Evolutionary conservation across 768 basidiomycete species (phyloP).

Genomic region (Macrolepiota dolichaula): DNA sequence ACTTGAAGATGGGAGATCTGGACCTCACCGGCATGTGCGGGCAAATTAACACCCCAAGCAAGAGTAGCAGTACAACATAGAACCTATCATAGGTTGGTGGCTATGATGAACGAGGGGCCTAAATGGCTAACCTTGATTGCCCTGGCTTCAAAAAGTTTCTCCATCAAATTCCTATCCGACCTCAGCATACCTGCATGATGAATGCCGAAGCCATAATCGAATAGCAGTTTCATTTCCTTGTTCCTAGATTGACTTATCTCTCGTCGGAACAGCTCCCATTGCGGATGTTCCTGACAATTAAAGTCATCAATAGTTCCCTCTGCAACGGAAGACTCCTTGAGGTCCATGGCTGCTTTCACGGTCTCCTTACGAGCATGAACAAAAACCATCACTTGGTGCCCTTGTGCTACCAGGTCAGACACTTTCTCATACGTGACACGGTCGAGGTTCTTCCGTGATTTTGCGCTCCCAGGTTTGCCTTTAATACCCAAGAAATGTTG

Average conservation of each 20-base stretch:
- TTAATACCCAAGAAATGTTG: conserved; percentile 95
- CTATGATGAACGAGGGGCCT: background rate
- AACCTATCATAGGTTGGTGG: conserved; percentile 56
- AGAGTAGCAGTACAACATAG: conserved; percentile 97
- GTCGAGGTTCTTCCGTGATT: conserved; percentile 84
- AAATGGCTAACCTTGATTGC: conserved; percentile 75
- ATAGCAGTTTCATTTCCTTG: conserved; percentile 95
- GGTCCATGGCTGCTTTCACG: conserved; percentile 80
- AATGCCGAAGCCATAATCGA: conserved; percentile 91
- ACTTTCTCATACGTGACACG: conserved; percentile 89
- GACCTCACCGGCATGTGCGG: conserved; percentile 84
- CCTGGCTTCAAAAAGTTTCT: conserved; percentile 86
- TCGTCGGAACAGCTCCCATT: conserved; percentile 70
- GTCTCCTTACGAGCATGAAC: conserved; percentile 99
- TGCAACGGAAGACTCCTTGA: conserved; percentile 70
- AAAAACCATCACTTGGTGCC: conserved; percentile 99
- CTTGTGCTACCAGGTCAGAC: conserved; percentile 78
- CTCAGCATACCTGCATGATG: conserved; percentile 99
- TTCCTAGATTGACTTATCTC: conserved; percentile 82
- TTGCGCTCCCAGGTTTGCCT: conserved; percentile 76
- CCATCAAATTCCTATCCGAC: conserved; percentile 92
- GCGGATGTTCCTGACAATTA: conserved; percentile 77
- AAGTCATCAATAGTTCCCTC: conserved; percentile 79
- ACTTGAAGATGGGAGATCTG: background rate
- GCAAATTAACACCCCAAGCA: conserved; percentile 99